Evolutionary conservation across 257 asterid species (phyloP).

Genomic region (Primulina huaijiensis): DNA sequence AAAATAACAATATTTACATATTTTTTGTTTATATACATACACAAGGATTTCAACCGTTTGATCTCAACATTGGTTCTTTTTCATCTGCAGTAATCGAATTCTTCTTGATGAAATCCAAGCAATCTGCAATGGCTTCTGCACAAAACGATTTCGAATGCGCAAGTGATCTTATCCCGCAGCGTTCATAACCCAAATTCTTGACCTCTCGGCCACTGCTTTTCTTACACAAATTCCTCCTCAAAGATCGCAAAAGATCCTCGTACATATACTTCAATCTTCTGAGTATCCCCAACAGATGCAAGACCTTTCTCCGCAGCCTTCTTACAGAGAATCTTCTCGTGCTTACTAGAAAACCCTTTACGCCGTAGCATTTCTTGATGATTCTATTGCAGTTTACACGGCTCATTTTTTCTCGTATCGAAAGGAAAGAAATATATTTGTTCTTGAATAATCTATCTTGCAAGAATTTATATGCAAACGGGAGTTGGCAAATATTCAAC

Average conservation of each 20-base stretch:
- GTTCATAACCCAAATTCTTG: background rate
- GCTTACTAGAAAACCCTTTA: background rate
- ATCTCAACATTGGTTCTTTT: background rate
- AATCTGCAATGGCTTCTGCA: background rate
- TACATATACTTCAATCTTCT: background rate
- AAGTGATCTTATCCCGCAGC: background rate
- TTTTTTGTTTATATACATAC: background rate
- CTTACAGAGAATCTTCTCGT: background rate
- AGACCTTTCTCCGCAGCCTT: background rate
- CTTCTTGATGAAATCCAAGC: slow-evolving; percentile 5
- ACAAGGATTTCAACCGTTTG: background rate
- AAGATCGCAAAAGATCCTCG: background rate
- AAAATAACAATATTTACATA: too few relatives aligned
- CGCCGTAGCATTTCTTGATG: background rate
- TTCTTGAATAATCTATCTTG: background rate
- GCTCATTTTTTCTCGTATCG: background rate
- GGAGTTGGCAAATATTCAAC: background rate
- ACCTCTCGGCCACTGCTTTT: background rate
- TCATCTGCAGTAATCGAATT: background rate
- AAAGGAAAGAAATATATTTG: background rate
- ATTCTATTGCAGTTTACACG: background rate
- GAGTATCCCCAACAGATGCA: background rate
- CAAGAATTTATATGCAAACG: background rate
- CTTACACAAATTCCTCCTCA: background rate
- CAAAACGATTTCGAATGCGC: background rate